Conservation (phyloP, 257 asterid genomes). For the Petunia secreta region DNA sequence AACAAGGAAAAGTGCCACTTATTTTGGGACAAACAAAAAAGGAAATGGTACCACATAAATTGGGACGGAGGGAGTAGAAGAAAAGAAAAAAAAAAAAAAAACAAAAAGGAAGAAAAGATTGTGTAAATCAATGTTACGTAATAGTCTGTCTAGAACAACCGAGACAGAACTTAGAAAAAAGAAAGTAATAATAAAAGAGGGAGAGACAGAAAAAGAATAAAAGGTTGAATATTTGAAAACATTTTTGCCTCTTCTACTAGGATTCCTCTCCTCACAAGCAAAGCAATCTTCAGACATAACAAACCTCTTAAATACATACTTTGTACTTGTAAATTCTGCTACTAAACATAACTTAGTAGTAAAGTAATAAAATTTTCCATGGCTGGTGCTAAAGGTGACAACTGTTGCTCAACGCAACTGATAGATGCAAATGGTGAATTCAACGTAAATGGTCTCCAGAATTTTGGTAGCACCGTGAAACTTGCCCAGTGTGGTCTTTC, state of each 20-base stretch:
- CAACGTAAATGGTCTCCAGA: slow-evolving; percentile 39
- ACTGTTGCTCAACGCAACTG: slow-evolving; percentile 44
- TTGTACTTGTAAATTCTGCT: neutral
- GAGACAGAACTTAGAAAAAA: neutral
- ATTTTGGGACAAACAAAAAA: too few relatives aligned
- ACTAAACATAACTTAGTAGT: neutral
- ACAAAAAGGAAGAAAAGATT: too few relatives aligned
- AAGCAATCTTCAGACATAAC: neutral
- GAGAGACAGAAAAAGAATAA: neutral
- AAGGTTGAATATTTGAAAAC: neutral
- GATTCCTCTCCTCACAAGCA: neutral
- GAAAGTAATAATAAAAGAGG: neutral
- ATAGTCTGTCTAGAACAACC: neutral
- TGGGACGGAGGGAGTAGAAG: too few relatives aligned
- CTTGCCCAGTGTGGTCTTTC: slow-evolving; percentile 59
- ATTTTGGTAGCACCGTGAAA: slow-evolving; percentile 40
- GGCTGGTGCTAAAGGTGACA: slow-evolving; percentile 18
- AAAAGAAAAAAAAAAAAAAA: too few relatives aligned
- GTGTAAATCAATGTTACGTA: neutral
- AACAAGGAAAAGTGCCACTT: too few relatives aligned
- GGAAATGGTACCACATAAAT: too few relatives aligned
- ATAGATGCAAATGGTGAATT: slow-evolving; percentile 50
- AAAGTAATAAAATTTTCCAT: neutral
- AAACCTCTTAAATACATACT: neutral
- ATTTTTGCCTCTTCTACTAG: neutral